Evolutionary conservation across 257 asterid species (phyloP), one percentile per base, ranked within the genome.

Genomic region (Solanum rostratum): DNA sequence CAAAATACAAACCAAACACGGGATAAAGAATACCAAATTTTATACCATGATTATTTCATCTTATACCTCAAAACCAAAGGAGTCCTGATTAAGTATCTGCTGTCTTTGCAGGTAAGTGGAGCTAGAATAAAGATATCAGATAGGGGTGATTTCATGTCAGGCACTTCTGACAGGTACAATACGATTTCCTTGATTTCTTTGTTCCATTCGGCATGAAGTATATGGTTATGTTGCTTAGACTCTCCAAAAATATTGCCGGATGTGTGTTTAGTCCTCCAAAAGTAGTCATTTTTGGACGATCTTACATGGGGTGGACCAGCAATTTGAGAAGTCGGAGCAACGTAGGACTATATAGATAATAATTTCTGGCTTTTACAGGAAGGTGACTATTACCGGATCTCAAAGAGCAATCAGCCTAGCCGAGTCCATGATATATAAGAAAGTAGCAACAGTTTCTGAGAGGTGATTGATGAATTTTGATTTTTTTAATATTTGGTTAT

Each of bases 71-170:
- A 19, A 69, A 69, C 50, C 49, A 37, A 69, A 68, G 2, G 29
- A 37, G 78, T 69, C 78, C 78, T 59, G 22, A 73, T 6, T 73
- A 73, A 41, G 20, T 87, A 68, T 63, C 39, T 70, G 60, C 16
- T 54, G 65, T 54, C 52, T 24, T 84, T 90, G 92, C 96, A 96
- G 99, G 90, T 91, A 57, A 96, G 98, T 50, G 98, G 99, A 84
- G 98, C 99, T 81, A 92, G 95, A 91, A 90, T 95, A 86, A 96
- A 92, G 93, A 93, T 96, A 85, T 96, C 99, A 14, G 98, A 95
- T 85, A 91, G 98, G 91, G 98, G 99, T 9, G 98, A 96, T 87
- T 96, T 96, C 92, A 90, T 96, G 91, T 73, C 97, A 2, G 98
- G 97, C 87, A 96, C 99, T 87, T 89, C 93, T 43, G 97, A 96